These are phyloP conservation scores for Ceratobasidium papillatum DNA, from an alignment of 1,284 basidiomycete species.

Conservation along the genomic window DNA sequence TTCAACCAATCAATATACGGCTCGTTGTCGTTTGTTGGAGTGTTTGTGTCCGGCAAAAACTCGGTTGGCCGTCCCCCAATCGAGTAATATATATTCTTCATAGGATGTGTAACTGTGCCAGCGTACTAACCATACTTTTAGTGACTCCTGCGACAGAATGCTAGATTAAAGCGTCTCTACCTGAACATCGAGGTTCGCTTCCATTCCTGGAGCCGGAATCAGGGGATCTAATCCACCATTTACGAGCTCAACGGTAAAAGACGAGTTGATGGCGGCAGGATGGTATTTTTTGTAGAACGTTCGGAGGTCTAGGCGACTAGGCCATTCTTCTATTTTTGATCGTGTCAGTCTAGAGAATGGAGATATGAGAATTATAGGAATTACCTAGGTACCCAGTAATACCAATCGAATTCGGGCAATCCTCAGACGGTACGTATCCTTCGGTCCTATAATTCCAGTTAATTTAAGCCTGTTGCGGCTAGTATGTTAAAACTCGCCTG, in stretches of 20 bases:
- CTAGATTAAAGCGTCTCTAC: constrained; percentile 43
- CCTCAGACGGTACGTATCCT: constrained; percentile 60
- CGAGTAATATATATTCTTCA: constrained; percentile 48
- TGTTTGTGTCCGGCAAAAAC: constrained; percentile 46
- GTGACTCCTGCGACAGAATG: constrained; percentile 48
- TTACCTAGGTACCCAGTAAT: constrained; percentile 68
- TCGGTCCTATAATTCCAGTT: constrained; percentile 50
- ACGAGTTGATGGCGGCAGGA: constrained; percentile 46
- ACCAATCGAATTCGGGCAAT: constrained; percentile 61
- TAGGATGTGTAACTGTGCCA: constrained; percentile 44
- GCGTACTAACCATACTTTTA: constrained; percentile 58
- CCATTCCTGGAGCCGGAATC: constrained; percentile 33
- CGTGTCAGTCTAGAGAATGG: neutral
- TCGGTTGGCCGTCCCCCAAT: constrained; percentile 43
- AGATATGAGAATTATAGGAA: neutral
- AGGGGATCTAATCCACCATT: constrained; percentile 41
- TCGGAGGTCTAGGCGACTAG: constrained; percentile 31
- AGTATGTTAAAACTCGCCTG: constrained; percentile 51
- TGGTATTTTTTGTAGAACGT: constrained; percentile 46
- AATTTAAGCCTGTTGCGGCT: no score
- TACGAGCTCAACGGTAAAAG: constrained; percentile 48
- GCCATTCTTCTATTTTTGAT: constrained; percentile 33
- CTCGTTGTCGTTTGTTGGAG: constrained; percentile 64
- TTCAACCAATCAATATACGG: constrained; percentile 48
- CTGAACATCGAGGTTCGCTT: constrained; percentile 50